Percentiles rank a stretch among this genome's conserved stretches.
These are phyloP conservation scores for Kernera saxatilis DNA, from an alignment of 345 rosid species.

Conservation along the genomic window DNA sequence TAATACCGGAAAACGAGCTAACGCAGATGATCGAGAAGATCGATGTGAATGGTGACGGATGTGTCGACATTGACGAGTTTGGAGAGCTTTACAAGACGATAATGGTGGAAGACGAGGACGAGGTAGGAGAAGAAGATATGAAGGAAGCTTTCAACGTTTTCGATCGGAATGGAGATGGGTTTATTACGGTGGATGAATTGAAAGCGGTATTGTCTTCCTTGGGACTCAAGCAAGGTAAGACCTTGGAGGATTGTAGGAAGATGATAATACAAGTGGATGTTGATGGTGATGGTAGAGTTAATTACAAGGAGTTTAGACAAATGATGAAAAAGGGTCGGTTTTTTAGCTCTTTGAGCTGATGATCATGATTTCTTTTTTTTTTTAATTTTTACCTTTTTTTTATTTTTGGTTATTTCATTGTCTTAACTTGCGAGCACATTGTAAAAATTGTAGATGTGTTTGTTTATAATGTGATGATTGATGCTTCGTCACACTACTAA, in stretches of 20 bases:
- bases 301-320: slow-evolving; percentile 43
- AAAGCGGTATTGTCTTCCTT: slow-evolving; percentile 56
- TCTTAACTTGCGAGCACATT: slow-evolving; percentile 1
- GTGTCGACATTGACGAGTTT: slow-evolving; percentile 67
- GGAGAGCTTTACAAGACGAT: slow-evolving; percentile 49
- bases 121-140: slow-evolving; percentile 58
- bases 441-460: slow-evolving; percentile 5
- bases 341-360: slow-evolving; percentile 30
- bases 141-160: slow-evolving; percentile 80
- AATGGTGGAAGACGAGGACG: slow-evolving; percentile 46
- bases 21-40: slow-evolving; percentile 40
- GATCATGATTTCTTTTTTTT: neutral
- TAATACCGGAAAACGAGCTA: slow-evolving; percentile 54
- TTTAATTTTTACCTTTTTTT: neutral
- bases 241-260: slow-evolving; percentile 59
- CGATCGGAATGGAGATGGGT: slow-evolving; percentile 76
- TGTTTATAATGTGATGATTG: neutral
- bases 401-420: neutral
- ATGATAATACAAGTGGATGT: slow-evolving; percentile 74
- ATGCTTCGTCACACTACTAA: too few relatives aligned
- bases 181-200: slow-evolving; percentile 68
- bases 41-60: slow-evolving; percentile 47
- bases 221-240: slow-evolving; percentile 73
- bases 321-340: slow-evolving; percentile 46
- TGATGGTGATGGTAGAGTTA: slow-evolving; percentile 86